Conservation (phyloP, 1,284 basidiomycete species). For the Irpex sp. region DNA sequence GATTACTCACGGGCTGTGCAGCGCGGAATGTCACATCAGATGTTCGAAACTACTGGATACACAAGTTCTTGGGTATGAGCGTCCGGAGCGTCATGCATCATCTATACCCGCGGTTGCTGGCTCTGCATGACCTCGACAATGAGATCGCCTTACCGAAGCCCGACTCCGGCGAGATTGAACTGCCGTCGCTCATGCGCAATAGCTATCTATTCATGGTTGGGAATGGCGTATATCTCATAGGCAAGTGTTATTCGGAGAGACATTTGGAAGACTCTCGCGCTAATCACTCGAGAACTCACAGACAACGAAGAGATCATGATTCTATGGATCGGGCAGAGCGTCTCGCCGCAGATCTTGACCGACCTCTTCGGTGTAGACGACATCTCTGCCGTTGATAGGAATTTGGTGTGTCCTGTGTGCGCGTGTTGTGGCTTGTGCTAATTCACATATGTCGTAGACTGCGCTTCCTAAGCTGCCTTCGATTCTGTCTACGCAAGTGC, state of each 20-base stretch:
- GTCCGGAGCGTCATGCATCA: conserved; percentile 71
- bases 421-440: background rate
- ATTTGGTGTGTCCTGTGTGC: conserved; percentile 50
- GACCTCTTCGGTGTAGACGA: conserved; percentile 88
- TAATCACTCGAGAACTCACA: conserved; percentile 25
- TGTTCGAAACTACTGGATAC: conserved; percentile 84
- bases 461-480: conserved; percentile 73
- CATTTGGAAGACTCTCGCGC: background rate
- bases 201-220: conserved; percentile 88
- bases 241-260: conserved; percentile 36
- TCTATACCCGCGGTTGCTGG: conserved; percentile 87
- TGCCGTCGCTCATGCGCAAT: conserved; percentile 81
- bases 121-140: conserved; percentile 82
- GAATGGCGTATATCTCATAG: conserved; percentile 88
- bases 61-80: conserved; percentile 68
- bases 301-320: conserved; percentile 91
- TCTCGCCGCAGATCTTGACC: conserved; percentile 75
- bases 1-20: conserved; percentile 22
- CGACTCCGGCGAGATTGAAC: conserved; percentile 51
- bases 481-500: conserved; percentile 78
- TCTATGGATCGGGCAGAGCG: conserved; percentile 86
- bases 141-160: conserved; percentile 65
- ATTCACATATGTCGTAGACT: conserved; percentile 36
- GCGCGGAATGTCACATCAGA: conserved; percentile 88
- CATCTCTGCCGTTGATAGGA: conserved; percentile 65